Base-by-base conservation (phyloP, 2,329 filamentous ascomycete species). In the Passalora sequoiae region DNA sequence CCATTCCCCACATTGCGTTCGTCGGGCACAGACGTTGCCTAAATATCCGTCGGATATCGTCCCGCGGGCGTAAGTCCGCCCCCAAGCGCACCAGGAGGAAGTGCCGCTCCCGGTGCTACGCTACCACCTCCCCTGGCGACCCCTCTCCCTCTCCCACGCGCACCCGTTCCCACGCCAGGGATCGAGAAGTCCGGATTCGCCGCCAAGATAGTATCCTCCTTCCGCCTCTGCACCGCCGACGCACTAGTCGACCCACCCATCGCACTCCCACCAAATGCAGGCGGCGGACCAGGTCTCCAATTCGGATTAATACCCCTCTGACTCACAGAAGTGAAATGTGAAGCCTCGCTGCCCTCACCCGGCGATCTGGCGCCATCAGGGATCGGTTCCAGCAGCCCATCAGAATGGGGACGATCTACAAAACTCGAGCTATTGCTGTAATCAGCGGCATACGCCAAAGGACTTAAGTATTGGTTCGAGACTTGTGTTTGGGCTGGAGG, bases 301-400 rank as follows among this genome's bases (percentile, higher is more conserved):
- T 83, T 81, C 5, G 89, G 91, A 63, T 96, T 96, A 42, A 96
- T 71, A 1, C 86, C 85, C 24, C 91, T 78, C 66, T 96, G 89
- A 0, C 84, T 91, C 33, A 97, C 84, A 8, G 86, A 92, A 1
- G 91, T 96, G 66, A 95, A 96, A 56, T 84, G 86, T 33, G 83
- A 91, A 17, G 80, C 77, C 60, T 95, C 87, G 50, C 84, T 91
- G 8, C 65, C 69, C 6, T 50, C 55, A 15, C 47, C 55, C 2
- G 86, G 89, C 57, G 82, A 91, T 57, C 85, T 77, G 32, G 75
- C 70, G 36, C 75, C 76, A 51, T 77, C 75, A 31, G 76, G 77
- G 25, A 83, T 62, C 49, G 84, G 80, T 50, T 89, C 84, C 53
- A 81, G 12, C 73, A 74, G 24, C 70, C 40, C 42, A 35, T 35